Evolutionary conservation across 768 basidiomycete species (phyloP).

Genomic region (Macrolepiota fuliginosa): DNA sequence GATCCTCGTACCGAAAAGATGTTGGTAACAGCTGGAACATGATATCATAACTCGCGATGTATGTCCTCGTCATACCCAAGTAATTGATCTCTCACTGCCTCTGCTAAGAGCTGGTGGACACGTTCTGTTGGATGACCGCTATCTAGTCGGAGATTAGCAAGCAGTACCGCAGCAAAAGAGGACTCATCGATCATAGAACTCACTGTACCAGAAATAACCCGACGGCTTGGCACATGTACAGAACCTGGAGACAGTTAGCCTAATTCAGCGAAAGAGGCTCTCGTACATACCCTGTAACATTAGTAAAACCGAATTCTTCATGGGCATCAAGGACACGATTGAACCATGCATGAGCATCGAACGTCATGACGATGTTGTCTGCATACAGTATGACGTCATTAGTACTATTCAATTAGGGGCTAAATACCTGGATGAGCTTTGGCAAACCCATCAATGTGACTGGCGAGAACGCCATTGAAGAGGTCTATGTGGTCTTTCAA

Average conservation of each 20-base stretch:
- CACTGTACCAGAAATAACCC: conserved; percentile 54
- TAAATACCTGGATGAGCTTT: conserved; percentile 30
- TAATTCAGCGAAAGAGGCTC: neutral
- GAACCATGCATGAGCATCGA: conserved; percentile 53
- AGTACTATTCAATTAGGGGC: neutral
- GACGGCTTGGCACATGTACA: conserved; percentile 44
- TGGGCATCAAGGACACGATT: conserved; percentile 41
- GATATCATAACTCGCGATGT: neutral
- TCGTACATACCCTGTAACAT: conserved; percentile 41
- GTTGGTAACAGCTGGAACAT: neutral
- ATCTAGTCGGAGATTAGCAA: conserved; percentile 26
- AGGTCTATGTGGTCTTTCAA: conserved; percentile 36
- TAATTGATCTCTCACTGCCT: conserved; percentile 38
- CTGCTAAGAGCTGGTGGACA: conserved; percentile 44
- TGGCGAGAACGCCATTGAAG: conserved; percentile 41
- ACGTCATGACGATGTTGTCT: conserved; percentile 41
- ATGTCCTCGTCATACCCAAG: neutral
- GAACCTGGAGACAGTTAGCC: conserved; percentile 28
- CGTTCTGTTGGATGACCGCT: conserved; percentile 49
- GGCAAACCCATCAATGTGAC: conserved; percentile 33
- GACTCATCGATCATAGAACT: conserved; percentile 18
- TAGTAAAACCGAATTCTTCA: conserved; percentile 39
- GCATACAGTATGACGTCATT: neutral
- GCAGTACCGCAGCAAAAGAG: neutral
- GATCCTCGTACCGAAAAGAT: neutral